Evolutionary conservation across 1,139 yeast species (phyloP), one percentile per base, ranked within the genome.

Genomic region (Sugiyamaella pinicola): DNA sequence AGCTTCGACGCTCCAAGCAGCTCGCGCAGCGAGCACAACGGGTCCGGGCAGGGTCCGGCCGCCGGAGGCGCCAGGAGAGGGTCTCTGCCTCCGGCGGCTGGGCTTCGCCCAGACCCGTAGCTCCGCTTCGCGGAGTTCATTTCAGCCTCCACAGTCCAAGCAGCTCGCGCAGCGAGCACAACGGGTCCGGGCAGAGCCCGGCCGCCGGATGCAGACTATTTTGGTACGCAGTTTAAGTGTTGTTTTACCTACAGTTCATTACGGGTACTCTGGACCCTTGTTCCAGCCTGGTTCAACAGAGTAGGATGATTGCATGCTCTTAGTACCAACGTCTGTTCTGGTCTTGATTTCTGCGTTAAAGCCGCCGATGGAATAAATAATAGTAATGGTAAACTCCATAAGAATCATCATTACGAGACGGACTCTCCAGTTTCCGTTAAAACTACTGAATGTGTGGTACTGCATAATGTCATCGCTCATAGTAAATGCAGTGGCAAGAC

Each of bases 381-480:
- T 19, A 5, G 41, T 39, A 17, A 51, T 49, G 21, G 31, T 34
- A 10, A 54, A 21, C 24, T 57, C 57, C 58, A 56, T 55, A 33
- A 51, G 21, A 28, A 57, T 37, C 29, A 43, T 34, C 59, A 57
- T 55, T 7, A 52, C 50, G 7, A 57, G 55, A 19, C 46, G 52
- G 13, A 49, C 40, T 12, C 29, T 38, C 59, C 59, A 57, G 51
- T 46, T 54, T 12, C 59, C 59, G 21, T 54, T 49, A 29, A 57
- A 57, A 1, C 37, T 6, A 44, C 56, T 55, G 47, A 55, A 57
- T 9, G 55, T 54, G 47, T 54, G 51, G 28, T 51, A 51, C 17
- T 28, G 44, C 19, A 38, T n/a, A 17, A 52, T n/a, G 10, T 51
- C 35, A 15, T 24, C 29, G 7, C 28, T 29, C 40, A 47, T 47